phyloP scores from a whole-genome alignment of 140 eudicot species.

The Anethum foeniculum region DNA sequence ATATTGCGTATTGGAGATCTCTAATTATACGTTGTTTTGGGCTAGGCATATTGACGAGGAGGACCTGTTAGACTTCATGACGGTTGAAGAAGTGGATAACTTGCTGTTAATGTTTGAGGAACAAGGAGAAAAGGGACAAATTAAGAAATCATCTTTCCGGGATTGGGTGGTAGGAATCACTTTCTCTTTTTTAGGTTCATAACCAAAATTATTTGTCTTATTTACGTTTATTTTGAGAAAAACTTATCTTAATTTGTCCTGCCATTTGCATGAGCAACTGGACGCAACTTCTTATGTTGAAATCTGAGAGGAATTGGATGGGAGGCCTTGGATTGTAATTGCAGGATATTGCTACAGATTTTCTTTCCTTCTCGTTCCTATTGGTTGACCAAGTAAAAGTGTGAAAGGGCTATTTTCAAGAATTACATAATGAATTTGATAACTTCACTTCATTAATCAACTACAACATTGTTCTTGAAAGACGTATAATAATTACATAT shows the following conservation, averaged over 20 bases:
- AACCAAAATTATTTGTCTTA: not conserved
- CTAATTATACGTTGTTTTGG: not conserved
- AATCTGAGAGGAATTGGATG: too few species aligned
- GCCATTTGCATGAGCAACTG: not conserved
- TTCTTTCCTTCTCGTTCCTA: too few species aligned
- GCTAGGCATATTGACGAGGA: slow-evolving; percentile 65
- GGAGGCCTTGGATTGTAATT: too few species aligned
- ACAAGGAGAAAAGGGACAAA: slow-evolving; percentile 58
- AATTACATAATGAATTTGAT: too few species aligned
- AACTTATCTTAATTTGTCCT: not conserved
- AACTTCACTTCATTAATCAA: too few species aligned
- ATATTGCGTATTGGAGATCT: not conserved
- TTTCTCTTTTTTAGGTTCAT: not conserved
- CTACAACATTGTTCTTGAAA: too few species aligned
- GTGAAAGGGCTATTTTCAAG: too few species aligned
- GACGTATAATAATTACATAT: too few species aligned
- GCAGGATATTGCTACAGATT: too few species aligned
- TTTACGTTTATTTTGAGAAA: not conserved
- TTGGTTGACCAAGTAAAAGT: too few species aligned
- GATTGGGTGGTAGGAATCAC: slow-evolving; percentile 66
- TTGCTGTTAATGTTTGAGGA: slow-evolving; percentile 60
- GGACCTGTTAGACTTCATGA: slow-evolving; percentile 64
- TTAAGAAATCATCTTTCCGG: slow-evolving; percentile 44
- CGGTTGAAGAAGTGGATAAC: slow-evolving; percentile 42
- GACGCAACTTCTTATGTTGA: too few species aligned